Base-by-base conservation (phyloP, 169 alveolate genomes). In the Blepharisma undulans region DNA sequence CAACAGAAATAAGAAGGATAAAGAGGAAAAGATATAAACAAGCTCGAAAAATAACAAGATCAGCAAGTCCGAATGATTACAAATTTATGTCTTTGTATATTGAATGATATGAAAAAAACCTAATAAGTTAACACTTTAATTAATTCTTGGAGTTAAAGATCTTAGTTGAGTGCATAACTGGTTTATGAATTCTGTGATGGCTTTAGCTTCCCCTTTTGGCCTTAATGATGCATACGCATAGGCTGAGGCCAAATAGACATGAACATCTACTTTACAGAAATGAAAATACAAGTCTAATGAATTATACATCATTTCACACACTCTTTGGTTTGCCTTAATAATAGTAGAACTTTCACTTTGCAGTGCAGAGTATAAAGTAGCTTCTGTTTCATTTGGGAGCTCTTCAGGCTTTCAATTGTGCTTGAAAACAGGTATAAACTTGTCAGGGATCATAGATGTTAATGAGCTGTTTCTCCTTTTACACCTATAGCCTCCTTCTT, bases 371-470 rank as follows among this genome's bases (percentile, higher is more conserved):
- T 32, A 21, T n/a, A 82, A 59, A 36, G 89, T 33, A 22, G 27
- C 76, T 60, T 82, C 48, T 14, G 89, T 60, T 22, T 22, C 89
- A 34, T 27, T 25, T 32, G 89, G 89, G 8, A 82, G 30, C 60
- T 82, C 89, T 59, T 82, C 89, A 82, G 89, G 76, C 32, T 59
- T 82, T 72, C 89, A 82, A n/a, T 59, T 32, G 22, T 82, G 25
- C 48, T 60, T 33, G 36, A 32, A 82, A 34, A 82, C 77, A 6
- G 89, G 76, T 4, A 82, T 14, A 82, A 82, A 82, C 72, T 29
- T 59, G 7, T 82, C 89, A 33, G 60, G 89, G 76, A 25, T 34
- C 7, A 14, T 21, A 7, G 34, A 36, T n/a, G 36, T 48, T 82
- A 32, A 30, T 22, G 29, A 19, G 14, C 60, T 82, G 29, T 82